Base-by-base conservation (phyloP, 1,284 basidiomycete species). In the Ustilago tritici region DNA sequence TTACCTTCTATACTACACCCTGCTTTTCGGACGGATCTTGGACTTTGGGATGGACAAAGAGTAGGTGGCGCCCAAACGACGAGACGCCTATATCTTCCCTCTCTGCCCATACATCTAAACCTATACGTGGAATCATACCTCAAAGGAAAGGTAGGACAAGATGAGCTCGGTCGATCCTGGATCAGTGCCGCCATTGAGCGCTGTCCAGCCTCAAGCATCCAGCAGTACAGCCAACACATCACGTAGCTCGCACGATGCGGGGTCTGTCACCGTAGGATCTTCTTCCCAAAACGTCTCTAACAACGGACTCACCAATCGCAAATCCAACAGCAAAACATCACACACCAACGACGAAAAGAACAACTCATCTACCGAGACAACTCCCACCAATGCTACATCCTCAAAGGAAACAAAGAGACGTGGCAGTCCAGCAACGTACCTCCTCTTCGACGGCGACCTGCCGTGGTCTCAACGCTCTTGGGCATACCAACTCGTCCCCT, bases 401-500 rank as follows among this genome's bases (percentile, higher is more conserved):
- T 50, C 17, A 32, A 58, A 54, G 19, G 8, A 28, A 15, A n/a
- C 31, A 2, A 3, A 38, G 6, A 66, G 56, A n/a, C 15, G 40
- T 28, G 47, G 47, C 3, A 55, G 55, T 2, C 65, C 69, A 14
- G 23, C 35, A 35, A 56, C 70, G 4, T 78, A 78, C 28, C 76
- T 70, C 3, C 61, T 73, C 28, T 78, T 78, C 53, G 28, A 54
- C 12, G 70, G 78, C 52, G 81, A 84, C 62, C 65, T 71, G 36
- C 80, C 84, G 11, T 86, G 85, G 85, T 81, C 79, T 6, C 78
- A 84, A 57, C 74, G 85, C 8, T 76, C 77, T 5, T 82, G 80
- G 80, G 58, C 61, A 2, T 85, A 86, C 66, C 65, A 86, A 58
- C 65, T 86, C 11, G 67, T 60, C 9, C 87, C 92, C 10, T 92